Base-by-base conservation (phyloP, 352 stramenopile genomes). In the Phytophthora syringae region DNA sequence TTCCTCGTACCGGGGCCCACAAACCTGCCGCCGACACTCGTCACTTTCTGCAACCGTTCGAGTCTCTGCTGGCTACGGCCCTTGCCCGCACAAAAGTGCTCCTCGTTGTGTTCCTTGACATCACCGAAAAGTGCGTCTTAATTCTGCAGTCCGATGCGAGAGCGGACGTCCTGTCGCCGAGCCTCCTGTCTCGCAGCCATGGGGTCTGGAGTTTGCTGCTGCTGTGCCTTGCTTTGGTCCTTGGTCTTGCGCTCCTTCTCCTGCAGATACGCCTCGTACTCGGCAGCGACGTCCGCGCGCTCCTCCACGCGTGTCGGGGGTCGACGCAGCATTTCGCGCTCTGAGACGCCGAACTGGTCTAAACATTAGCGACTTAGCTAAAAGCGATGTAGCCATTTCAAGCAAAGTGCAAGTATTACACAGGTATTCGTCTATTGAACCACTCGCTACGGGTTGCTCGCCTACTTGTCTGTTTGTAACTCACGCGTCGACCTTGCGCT, bases 221-320 rank as follows among this genome's bases (percentile, higher is more conserved):
- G 45, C 15, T 21, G 54, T n/a, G 22, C 52, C 27, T 48, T 64
- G 44, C 30, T 42, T 5, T 6, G 53, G 15, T n/a, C 42, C 25
- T 44, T 70, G 42, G 22, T 58, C 37, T 67, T 54, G 20, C 43
- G 51, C 49, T 88, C 59, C 66, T 90, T 92, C 40, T 86, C 75
- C 27, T 74, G 58, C 30, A 89, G 37, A 58, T 93, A 93, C 11
- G 55, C 42, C 63, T 89, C 79, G 74, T 89, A 93, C 73, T 93
- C 84, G 11, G 84, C 84, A 51, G 81, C 75, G 16, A 91, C 80
- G 56, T 91, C 80, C 7, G 82, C 77, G 48, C 77, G 79, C 51
- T 89, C 79, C 50, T 92, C 81, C 48, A 92, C 79, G 18, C 81
- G 80, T 43, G 83, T 88, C 25, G 83, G 77, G 50, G 80, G 82